A percentile compares a stretch with the other conserved stretches of the same genome.
Conservation (phyloP, 495 filamentous ascomycete species). For the Massariosphaeria phaeospora region DNA sequence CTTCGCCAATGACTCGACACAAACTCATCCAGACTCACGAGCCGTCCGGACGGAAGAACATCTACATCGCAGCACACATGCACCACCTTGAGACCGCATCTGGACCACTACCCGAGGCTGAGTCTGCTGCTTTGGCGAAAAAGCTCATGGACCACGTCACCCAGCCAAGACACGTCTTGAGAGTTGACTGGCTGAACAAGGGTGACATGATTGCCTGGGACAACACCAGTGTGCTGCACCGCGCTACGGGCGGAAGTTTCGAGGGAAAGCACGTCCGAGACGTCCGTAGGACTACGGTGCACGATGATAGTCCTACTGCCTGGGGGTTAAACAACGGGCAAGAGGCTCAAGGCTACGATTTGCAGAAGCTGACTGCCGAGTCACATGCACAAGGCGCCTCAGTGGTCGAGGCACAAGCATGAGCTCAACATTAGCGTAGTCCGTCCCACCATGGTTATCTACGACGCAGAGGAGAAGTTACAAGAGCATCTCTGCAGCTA, state of each 20-base stretch:
- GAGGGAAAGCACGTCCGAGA: slow-evolving; percentile 50
- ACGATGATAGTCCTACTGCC: slow-evolving; percentile 26
- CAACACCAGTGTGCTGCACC: slow-evolving; percentile 54
- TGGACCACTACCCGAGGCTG: slow-evolving; percentile 30
- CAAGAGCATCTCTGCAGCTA: slow-evolving; percentile 12
- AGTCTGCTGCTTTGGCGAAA: slow-evolving; percentile 43
- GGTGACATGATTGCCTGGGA: slow-evolving; percentile 59
- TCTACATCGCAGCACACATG: slow-evolving; percentile 53
- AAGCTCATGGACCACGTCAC: slow-evolving; percentile 47
- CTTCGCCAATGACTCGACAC: slow-evolving; percentile 48
- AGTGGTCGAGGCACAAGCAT: background rate
- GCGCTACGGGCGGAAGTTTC: slow-evolving; percentile 49
- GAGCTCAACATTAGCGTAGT: background rate
- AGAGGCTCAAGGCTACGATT: slow-evolving; percentile 16
- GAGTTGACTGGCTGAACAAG: slow-evolving; percentile 46
- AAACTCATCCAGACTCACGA: slow-evolving; percentile 51
- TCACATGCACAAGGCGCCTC: background rate
- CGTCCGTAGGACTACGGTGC: slow-evolving; percentile 52
- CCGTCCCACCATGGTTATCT: background rate
- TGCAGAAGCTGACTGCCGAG: slow-evolving; percentile 6
- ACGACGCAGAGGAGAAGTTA: background rate
- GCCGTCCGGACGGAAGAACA: slow-evolving; percentile 48
- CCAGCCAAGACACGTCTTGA: slow-evolving; percentile 48
- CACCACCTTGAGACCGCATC: slow-evolving; percentile 51
- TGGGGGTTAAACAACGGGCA: slow-evolving; percentile 28